phyloP scores from a whole-genome alignment of 805 yeast species.

The Cyberlindnera bimundalis region DNA sequence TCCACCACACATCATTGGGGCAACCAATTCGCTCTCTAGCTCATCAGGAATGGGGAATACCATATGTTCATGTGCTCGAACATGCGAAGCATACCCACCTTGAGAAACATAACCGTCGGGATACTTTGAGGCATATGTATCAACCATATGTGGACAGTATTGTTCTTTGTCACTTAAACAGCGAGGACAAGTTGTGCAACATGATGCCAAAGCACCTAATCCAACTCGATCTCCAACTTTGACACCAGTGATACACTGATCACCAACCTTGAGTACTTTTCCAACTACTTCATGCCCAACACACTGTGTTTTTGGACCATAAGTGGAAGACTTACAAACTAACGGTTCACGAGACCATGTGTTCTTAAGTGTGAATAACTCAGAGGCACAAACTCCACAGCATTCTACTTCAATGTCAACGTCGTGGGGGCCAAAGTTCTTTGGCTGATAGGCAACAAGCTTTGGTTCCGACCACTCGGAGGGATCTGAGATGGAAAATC shows the following conservation, averaged over 20 bases:
- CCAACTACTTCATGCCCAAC: slow-evolving; percentile 75
- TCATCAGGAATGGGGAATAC: slow-evolving; percentile 61
- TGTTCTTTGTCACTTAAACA: slow-evolving; percentile 54
- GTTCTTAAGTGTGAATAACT: slow-evolving; percentile 48
- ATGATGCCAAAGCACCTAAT: slow-evolving; percentile 64
- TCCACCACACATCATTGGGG: slow-evolving; percentile 79
- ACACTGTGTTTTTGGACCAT: slow-evolving; percentile 38
- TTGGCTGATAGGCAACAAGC: slow-evolving; percentile 46
- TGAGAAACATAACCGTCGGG: slow-evolving; percentile 46
- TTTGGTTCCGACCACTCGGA: slow-evolving; percentile 56
- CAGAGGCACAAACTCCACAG: slow-evolving; percentile 70
- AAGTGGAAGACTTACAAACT: slow-evolving; percentile 21
- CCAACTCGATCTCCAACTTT: slow-evolving; percentile 77
- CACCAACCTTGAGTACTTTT: slow-evolving; percentile 55
- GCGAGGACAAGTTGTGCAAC: slow-evolving; percentile 59
- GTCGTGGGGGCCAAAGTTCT: slow-evolving; percentile 41
- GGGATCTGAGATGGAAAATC: slow-evolving; percentile 50
- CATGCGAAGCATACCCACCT: slow-evolving; percentile 67
- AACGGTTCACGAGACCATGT: slow-evolving; percentile 40
- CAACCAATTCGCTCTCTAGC: slow-evolving; percentile 50
- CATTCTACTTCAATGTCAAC: slow-evolving; percentile 55
- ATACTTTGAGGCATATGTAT: slow-evolving; percentile 50
- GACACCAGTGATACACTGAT: slow-evolving; percentile 42
- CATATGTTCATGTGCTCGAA: slow-evolving; percentile 60
- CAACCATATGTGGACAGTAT: slow-evolving; percentile 46